Base-by-base conservation (phyloP, 139 green algal genomes). In the Desmodesmus armatus region DNA sequence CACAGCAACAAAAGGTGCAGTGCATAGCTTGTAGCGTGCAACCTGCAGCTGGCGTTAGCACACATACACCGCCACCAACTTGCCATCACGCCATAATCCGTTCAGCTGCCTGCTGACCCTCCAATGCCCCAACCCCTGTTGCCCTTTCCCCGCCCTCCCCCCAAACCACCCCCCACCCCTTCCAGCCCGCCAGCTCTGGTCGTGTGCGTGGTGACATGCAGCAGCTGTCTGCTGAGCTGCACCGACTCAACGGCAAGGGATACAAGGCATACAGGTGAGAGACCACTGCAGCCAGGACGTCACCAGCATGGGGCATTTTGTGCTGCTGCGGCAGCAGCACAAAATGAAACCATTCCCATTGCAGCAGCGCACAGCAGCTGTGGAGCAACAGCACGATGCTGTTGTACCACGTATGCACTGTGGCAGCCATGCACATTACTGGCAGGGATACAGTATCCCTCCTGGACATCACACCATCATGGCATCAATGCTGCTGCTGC, bases 261-360 rank as follows among this genome's bases (percentile, higher is more conserved):
- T 95, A 94, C 73, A 71, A 65, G 5, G 89, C 87, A 3, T 95
- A 95, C 73, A n/a, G 82, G 63, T 11, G 17, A 19, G 53, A n/a
- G 17, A 63, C 17, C 17, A 19, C 53, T 63, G 53, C 53, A 19
- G 53, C 53, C 17, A 63, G 53, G 19, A 19, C 53, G 53, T 19
- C 17, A 19, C 53, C 19, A n/a, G 53, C 17, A n/a, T 17, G 19
- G 53, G 17, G 53, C 53, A 17, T 19, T 63, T 63, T 17, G 53
- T 63, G 53, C 17, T 19, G 17, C 17, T n/a, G n/a, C n/a, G n/a
- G n/a, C n/a, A n/a, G n/a, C n/a, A n/a, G n/a, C n/a, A n/a, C n/a
- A n/a, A n/a, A n/a, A n/a, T n/a, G n/a, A n/a, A n/a, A n/a, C n/a
- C n/a, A n/a, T n/a, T n/a, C n/a, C n/a, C n/a, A n/a, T n/a, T n/a